A percentile compares a stretch with the other conserved stretches of the same genome.
Evolutionary conservation across 1,284 basidiomycete genomes (phyloP).

Genomic region (Marasmius sp.): DNA sequence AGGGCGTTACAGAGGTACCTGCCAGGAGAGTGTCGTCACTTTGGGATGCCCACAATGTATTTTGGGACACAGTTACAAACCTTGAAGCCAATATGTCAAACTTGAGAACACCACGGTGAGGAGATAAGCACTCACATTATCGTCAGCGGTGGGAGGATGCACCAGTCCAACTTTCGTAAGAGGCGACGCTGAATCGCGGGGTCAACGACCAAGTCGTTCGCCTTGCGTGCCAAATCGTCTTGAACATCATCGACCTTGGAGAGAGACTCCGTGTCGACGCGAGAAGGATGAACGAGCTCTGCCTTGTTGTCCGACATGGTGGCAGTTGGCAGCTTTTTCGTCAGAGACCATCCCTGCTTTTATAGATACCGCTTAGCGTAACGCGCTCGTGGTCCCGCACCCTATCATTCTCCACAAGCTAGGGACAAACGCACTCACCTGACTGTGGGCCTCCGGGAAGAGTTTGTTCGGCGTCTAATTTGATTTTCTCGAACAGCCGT

Average conservation of each 20-base stretch:
- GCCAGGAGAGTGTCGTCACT: not conserved
- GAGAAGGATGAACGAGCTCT: not conserved
- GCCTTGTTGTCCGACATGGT: constrained; percentile 9
- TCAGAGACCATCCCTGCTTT: not conserved
- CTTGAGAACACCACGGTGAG: too few relatives aligned
- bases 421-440: not conserved
- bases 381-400: too few relatives aligned
- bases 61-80: too few relatives aligned
- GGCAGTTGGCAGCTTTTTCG: not conserved
- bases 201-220: not conserved
- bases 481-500: not conserved
- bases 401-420: too few relatives aligned
- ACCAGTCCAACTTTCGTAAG: constrained; percentile 37
- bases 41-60: not conserved
- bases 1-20: constrained; percentile 53
- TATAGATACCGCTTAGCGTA: not conserved
- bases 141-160: constrained; percentile 38
- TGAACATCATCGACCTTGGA: not conserved
- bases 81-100: too few relatives aligned
- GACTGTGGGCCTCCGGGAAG: not conserved
- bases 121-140: constrained; percentile 32
- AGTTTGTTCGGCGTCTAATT: not conserved
- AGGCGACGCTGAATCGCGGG: constrained; percentile 26
- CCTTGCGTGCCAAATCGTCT: constrained; percentile 1
- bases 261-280: constrained; percentile 1